phyloP scores from a whole-genome alignment of 768 basidiomycete genomes.

The Kwoniella sp. region DNA sequence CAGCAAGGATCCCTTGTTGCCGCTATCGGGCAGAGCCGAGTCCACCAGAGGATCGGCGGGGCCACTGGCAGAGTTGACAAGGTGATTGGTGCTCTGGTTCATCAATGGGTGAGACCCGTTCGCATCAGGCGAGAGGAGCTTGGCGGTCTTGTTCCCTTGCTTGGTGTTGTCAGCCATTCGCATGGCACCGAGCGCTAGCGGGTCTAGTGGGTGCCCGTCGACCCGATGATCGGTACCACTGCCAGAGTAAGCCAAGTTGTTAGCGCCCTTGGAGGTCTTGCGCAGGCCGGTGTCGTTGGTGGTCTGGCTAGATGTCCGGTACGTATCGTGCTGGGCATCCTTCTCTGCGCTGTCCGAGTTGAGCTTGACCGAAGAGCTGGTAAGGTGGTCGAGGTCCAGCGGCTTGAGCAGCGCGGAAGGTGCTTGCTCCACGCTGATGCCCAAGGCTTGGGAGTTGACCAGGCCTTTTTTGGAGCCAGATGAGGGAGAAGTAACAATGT shows the following conservation, averaged over 20 bases:
- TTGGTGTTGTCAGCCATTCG: no score
- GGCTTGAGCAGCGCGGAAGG: neutral
- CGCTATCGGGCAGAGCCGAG: neutral
- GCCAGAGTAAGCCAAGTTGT: neutral
- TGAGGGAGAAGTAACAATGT: neutral
- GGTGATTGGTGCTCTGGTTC: no score
- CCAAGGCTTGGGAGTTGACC: neutral
- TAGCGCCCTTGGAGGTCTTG: constrained; percentile 1
- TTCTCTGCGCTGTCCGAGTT: constrained; percentile 2
- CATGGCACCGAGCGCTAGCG: no score
- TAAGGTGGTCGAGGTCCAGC: neutral
- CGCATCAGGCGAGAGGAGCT: no score
- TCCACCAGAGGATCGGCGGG: neutral
- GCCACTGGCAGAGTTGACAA: neutral
- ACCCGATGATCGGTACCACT: neutral
- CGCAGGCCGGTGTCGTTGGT: neutral
- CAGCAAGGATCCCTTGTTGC: neutral
- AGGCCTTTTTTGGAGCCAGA: neutral
- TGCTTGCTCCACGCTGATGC: neutral
- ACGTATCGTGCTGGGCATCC: neutral
- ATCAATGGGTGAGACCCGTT: no score
- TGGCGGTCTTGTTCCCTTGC: no score
- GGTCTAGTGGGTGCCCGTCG: no score
- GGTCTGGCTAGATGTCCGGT: neutral
- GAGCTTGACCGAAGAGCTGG: neutral